Percentiles rank a stretch among this genome's conserved stretches.
phyloP scores from a whole-genome alignment of 1,139 yeast genomes.

The Sugiyamaella grinbergsii region DNA sequence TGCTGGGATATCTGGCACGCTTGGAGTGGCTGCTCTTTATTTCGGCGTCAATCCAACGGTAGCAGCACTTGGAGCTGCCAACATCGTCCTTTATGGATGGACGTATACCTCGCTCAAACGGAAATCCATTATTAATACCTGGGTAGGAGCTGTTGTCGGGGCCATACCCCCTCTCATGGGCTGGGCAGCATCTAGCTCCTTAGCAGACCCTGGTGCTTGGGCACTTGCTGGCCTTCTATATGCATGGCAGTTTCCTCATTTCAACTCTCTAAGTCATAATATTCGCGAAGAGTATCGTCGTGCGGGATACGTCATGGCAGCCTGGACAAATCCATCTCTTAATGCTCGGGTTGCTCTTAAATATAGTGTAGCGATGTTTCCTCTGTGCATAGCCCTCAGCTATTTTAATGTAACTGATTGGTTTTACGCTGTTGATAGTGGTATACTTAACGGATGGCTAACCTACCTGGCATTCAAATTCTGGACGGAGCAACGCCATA shows the following conservation, averaged over 20 bases:
- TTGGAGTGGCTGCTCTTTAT: constrained; percentile 70
- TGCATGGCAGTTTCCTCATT: constrained; percentile 99
- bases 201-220: constrained; percentile 92
- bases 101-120: constrained; percentile 88
- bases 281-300: constrained; percentile 82
- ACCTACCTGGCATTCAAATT: constrained; percentile 76
- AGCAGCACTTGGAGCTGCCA: constrained; percentile 71
- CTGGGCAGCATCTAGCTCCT: constrained; percentile 90
- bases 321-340: constrained; percentile 85
- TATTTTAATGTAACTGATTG: constrained; percentile 83
- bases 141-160: constrained; percentile 99
- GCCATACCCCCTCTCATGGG: constrained; percentile 99
- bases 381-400: constrained; percentile 80
- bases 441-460: constrained; percentile 82
- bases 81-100: constrained; percentile 85
- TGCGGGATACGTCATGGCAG: constrained; percentile 97
- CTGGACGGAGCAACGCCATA: constrained; percentile 53
- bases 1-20: constrained; percentile 70
- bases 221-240: constrained; percentile 83
- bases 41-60: constrained; percentile 86
- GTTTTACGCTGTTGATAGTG: constrained; percentile 76
- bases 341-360: constrained; percentile 93
- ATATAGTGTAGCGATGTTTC: constrained; percentile 88
- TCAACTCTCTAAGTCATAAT: constrained; percentile 87
- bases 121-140: constrained; percentile 80